Base-by-base conservation (phyloP, 139 green algal species). In the Ostreobium quekettii region DNA sequence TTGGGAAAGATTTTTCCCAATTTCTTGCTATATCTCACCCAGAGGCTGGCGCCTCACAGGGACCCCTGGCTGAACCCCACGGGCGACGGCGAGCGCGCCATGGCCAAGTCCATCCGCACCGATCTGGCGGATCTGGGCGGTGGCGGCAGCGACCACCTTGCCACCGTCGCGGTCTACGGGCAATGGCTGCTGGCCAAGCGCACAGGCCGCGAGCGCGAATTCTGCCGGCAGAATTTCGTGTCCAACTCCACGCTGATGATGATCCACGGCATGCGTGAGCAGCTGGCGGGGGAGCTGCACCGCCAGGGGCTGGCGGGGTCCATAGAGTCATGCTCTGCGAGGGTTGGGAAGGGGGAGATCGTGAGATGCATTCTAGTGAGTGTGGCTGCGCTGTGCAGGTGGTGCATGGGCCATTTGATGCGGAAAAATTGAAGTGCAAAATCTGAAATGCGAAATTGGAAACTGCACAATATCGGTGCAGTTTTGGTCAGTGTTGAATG, bases 251-350 rank as follows among this genome's bases (percentile, higher is more conserved):
- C 82, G 46, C 77, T 92, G 78, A 67, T 60, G 36, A 91, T 89
- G 83, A 56, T 92, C 3, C 62, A 84, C 49, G 83, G 86, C 57
- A 91, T 92, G 84, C 66, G 84, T 4, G 8, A 22, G 22, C 85
- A 92, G 74, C 77, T 91, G 58, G 47, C 85, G 35, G 69, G 67
- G 15, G 85, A 91, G 77, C 77, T 92, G 26, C 46, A 68, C 47
- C 71, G 67, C 1, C 67, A 71, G 0, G 67, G 81, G 2, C 74
- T 89, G 46, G 11, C n/a, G n/a, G n/a, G n/a, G n/a, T n/a, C n/a
- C n/a, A n/a, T n/a, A n/a, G n/a, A n/a, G n/a, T n/a, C n/a, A n/a
- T n/a, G n/a, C n/a, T n/a, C n/a, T n/a, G n/a, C n/a, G n/a, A n/a
- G n/a, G n/a, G n/a, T n/a, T n/a, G n/a, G n/a, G n/a, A n/a, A n/a